Evolutionary conservation across 1,284 basidiomycete genomes (phyloP).

Genomic region (Malassezia pachydermatis): DNA sequence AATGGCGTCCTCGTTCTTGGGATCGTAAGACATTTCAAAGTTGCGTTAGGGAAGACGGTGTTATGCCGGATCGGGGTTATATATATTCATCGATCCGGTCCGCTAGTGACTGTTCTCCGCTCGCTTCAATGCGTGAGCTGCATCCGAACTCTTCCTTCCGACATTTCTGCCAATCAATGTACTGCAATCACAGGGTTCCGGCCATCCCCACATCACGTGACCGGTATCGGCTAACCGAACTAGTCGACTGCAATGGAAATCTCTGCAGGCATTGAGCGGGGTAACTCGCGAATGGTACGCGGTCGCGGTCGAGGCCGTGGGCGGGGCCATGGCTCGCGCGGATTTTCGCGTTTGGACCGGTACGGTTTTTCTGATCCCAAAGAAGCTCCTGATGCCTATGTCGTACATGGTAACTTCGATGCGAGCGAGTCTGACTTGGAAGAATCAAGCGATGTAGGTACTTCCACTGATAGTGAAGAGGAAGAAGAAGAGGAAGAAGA

Average conservation of each 20-base stretch:
- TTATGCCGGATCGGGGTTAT: neutral
- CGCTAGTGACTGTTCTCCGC: neutral
- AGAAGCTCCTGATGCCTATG: neutral
- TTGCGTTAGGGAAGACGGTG: neutral
- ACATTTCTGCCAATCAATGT: neutral
- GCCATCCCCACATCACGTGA: slow-evolving; percentile 5
- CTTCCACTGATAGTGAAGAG: neutral
- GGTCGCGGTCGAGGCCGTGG: slow-evolving; percentile 9
- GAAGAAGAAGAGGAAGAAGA: slow-evolving; percentile 7
- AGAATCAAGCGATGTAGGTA: slow-evolving; percentile 12
- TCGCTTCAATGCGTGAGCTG: neutral
- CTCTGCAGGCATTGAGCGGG: no score
- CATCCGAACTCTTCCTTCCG: neutral
- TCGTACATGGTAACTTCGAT: neutral
- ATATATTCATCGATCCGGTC: neutral
- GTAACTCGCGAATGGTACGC: no score
- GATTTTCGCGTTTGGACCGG: neutral
- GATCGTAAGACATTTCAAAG: slow-evolving; percentile 14
- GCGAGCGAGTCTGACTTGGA: neutral
- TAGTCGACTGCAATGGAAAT: neutral
- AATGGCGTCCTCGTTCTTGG: slow-evolving; percentile 43
- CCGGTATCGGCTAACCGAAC: neutral
- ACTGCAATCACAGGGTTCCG: neutral
- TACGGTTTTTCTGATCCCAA: neutral
- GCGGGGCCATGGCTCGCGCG: neutral